These are phyloP conservation scores for Lantana camara DNA, from an alignment of 257 asterid species.

Conservation along the genomic window DNA sequence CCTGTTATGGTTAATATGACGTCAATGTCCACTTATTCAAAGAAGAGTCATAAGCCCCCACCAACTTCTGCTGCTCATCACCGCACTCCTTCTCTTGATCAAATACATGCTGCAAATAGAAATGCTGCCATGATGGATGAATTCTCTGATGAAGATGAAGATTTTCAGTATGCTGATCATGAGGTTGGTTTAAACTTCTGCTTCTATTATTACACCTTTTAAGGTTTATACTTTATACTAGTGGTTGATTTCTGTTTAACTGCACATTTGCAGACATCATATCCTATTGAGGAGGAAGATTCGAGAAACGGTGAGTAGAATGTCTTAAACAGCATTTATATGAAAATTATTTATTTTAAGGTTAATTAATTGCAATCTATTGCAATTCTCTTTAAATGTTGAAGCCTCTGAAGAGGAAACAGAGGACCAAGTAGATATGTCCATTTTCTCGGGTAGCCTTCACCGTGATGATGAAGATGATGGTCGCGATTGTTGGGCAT, in stretches of 20 bases:
- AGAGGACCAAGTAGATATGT: constrained; percentile 62
- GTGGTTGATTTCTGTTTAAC: constrained; percentile 20
- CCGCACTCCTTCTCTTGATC: constrained; percentile 68
- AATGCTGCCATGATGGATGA: constrained; percentile 72
- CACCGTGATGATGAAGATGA: constrained; percentile 67
- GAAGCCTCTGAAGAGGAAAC: constrained; percentile 70
- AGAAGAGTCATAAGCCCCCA: constrained; percentile 49
- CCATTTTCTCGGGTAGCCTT: constrained; percentile 86
- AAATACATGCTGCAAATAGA: constrained; percentile 59
- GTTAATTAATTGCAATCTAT: constrained; percentile 12
- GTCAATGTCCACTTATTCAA: constrained; percentile 58
- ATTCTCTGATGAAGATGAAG: constrained; percentile 93
- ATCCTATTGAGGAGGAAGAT: constrained; percentile 52
- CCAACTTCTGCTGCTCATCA: constrained; percentile 55
- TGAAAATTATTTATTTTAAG: background rate
- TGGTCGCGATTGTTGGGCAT: constrained; percentile 84
- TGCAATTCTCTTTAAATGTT: constrained; percentile 24
- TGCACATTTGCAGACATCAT: constrained; percentile 56
- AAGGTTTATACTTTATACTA: background rate
- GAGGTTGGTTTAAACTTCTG: constrained; percentile 49
- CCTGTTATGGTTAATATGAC: constrained; percentile 95
- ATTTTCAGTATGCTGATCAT: constrained; percentile 71
- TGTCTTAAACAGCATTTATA: constrained; percentile 24
- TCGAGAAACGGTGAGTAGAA: constrained; percentile 51
- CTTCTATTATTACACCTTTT: constrained; percentile 5